These are phyloP conservation scores for Podospora sp. DNA, from an alignment of 495 filamentous ascomycete species.

Conservation along the genomic window DNA sequence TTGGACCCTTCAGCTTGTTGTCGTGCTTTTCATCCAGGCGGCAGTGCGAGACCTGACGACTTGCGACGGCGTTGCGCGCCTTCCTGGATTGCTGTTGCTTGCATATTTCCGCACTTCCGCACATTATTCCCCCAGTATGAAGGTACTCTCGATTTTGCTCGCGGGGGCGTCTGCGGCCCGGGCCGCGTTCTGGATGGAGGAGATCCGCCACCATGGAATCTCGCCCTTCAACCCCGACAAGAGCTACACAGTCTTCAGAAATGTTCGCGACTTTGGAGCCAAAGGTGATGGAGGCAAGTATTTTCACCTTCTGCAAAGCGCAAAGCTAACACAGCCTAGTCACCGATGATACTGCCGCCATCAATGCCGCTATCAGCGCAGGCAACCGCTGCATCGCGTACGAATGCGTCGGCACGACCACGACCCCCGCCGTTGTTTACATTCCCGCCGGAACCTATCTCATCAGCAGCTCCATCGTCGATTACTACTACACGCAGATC, in stretches of 20 bases:
- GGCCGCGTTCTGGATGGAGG: slow-evolving; percentile 27
- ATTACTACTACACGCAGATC: slow-evolving; percentile 68
- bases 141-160: not conserved
- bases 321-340: slow-evolving; percentile 43
- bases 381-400: slow-evolving; percentile 78
- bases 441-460: slow-evolving; percentile 69
- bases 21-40: not conserved
- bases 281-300: slow-evolving; percentile 64
- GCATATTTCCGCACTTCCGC: not conserved
- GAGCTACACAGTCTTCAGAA: slow-evolving; percentile 72
- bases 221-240: slow-evolving; percentile 43
- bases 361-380: slow-evolving; percentile 76
- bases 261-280: slow-evolving; percentile 81
- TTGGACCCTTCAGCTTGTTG: not conserved
- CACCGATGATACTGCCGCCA: slow-evolving; percentile 80
- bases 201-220: slow-evolving; percentile 45
- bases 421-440: slow-evolving; percentile 69
- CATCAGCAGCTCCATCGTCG: slow-evolving; percentile 59
- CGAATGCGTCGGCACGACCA: slow-evolving; percentile 74
- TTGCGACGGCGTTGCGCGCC: not conserved
- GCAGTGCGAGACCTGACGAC: not conserved
- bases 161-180: not conserved
- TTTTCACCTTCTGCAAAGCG: not conserved
- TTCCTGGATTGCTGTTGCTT: not conserved
- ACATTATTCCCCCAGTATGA: not conserved